phyloP scores from a whole-genome alignment of 176 grass and related monocot genomes.

The Zea luxurians region DNA sequence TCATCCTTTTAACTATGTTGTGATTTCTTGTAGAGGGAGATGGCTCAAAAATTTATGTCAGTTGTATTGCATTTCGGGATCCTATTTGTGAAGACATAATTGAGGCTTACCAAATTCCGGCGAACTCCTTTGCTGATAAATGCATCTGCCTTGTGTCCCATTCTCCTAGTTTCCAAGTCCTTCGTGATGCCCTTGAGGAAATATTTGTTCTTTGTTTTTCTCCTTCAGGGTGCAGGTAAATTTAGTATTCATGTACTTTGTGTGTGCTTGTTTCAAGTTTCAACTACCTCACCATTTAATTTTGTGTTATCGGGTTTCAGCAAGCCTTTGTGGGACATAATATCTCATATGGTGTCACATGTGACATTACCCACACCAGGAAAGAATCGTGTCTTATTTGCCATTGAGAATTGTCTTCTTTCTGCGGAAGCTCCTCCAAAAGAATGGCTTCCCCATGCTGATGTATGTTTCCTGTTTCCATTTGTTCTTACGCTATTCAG shows the following conservation, averaged over 20 bases:
- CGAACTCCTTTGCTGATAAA: slow-evolving; percentile 96
- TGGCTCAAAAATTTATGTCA: slow-evolving; percentile 98
- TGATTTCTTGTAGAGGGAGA: slow-evolving; percentile 85
- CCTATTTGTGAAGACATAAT: slow-evolving; percentile 86
- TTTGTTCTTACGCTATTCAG: slow-evolving; percentile 26
- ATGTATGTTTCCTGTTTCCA: slow-evolving; percentile 51
- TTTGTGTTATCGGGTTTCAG: slow-evolving; percentile 56
- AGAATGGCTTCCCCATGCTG: slow-evolving; percentile 92
- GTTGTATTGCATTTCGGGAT: slow-evolving; percentile 96
- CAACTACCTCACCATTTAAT: slow-evolving; percentile 16
- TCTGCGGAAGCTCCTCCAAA: slow-evolving; percentile 78
- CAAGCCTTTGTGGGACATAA: slow-evolving; percentile 87
- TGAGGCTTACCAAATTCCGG: slow-evolving; percentile 81
- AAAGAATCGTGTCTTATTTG: slow-evolving; percentile 91
- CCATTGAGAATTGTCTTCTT: slow-evolving; percentile 92
- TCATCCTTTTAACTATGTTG: slow-evolving; percentile 19
- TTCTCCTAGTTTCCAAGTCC: slow-evolving; percentile 89
- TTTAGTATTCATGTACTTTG: slow-evolving; percentile 11
- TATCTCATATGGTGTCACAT: slow-evolving; percentile 90
- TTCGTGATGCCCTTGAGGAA: slow-evolving; percentile 89
- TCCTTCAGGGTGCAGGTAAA: slow-evolving; percentile 90
- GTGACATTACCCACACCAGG: slow-evolving; percentile 95
- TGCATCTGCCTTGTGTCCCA: slow-evolving; percentile 97
- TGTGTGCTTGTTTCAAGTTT: slow-evolving; percentile 13
- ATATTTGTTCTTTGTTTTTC: slow-evolving; percentile 96